Percentiles rank a stretch among this genome's conserved stretches.
These are phyloP conservation scores for Rhododendron kiyosumense DNA, from an alignment of 148 eudicot genomes.

Conservation along the genomic window DNA sequence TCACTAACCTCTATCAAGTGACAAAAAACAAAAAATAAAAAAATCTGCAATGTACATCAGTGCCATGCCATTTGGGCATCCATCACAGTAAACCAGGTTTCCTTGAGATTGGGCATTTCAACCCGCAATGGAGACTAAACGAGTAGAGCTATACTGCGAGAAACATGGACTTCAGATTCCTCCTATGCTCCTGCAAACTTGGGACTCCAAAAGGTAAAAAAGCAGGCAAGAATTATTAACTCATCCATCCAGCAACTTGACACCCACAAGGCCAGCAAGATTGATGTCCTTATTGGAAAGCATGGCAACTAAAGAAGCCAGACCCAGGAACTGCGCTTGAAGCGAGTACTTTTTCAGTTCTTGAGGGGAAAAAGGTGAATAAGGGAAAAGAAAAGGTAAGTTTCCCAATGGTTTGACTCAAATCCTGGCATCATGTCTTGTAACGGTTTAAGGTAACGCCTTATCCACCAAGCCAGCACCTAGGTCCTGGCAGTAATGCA, in stretches of 20 bases:
- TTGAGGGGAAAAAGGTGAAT: background rate
- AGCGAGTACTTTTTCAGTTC: too few relatives aligned
- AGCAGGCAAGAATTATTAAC: background rate
- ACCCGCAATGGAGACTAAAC: background rate
- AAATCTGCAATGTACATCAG: too few relatives aligned
- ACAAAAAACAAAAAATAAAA: too few relatives aligned
- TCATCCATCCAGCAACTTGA: background rate
- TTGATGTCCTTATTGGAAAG: background rate
- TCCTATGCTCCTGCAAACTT: background rate
- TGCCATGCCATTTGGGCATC: too few relatives aligned
- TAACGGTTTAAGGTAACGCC: background rate
- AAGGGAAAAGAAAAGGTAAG: background rate
- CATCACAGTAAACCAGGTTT: too few relatives aligned
- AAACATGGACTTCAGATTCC: background rate
- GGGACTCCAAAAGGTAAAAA: background rate
- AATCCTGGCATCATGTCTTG: background rate
- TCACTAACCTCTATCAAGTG: too few relatives aligned
- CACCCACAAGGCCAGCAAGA: background rate
- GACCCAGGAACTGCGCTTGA: background rate
- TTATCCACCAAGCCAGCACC: background rate
- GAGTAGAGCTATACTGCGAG: background rate
- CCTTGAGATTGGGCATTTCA: too few relatives aligned
- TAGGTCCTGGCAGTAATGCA: background rate
- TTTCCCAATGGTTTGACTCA: too few relatives aligned
- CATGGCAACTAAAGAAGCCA: background rate